These are phyloP conservation scores for Oidium heveae DNA, from an alignment of 2,329 filamentous ascomycete species.

Conservation along the genomic window DNA sequence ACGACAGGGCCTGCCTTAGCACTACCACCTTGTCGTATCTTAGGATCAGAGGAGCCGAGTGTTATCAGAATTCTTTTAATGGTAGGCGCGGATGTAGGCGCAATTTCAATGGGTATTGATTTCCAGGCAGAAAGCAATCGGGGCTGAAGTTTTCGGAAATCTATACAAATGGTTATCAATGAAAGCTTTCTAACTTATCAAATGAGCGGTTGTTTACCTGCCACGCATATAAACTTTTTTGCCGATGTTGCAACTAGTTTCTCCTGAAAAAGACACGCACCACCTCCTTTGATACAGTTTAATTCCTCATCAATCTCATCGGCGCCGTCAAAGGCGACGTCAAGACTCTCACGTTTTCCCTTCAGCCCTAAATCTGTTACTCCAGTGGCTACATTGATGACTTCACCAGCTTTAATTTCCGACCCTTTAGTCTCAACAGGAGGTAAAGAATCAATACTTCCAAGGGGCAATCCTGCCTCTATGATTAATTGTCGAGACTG, in stretches of 20 bases:
- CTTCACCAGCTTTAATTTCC: constrained; percentile 23
- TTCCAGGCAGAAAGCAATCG: constrained; percentile 58
- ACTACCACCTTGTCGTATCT: constrained; percentile 44
- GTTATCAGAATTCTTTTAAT: constrained; percentile 47
- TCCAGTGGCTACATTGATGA: constrained; percentile 38
- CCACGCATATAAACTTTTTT: constrained; percentile 69
- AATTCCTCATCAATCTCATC: constrained; percentile 89
- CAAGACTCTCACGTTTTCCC: constrained; percentile 29
- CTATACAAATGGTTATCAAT: constrained; percentile 18
- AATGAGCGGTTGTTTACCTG: constrained; percentile 25
- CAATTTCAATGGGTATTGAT: constrained; percentile 76
- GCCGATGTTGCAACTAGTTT: constrained; percentile 76
- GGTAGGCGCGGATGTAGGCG: constrained; percentile 55
- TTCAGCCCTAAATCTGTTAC: constrained; percentile 13
- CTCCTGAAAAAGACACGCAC: constrained; percentile 93
- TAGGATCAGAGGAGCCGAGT: constrained; percentile 48
- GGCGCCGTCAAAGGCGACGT: constrained; percentile 86
- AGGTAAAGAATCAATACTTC: constrained; percentile 18
- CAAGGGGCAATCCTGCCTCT: constrained; percentile 48
- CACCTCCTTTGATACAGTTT: constrained; percentile 94
- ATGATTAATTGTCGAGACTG: constrained; percentile 75
- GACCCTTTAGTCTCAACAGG: constrained; percentile 9
- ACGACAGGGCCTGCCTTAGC: constrained; percentile 63
- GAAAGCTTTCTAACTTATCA: neutral
- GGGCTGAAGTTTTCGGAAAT: constrained; percentile 70